Percentiles rank a stretch among this genome's conserved stretches.
Conservation (phyloP, 2,329 filamentous ascomycete genomes). For the Myriosclerotinia scirpicola region DNA sequence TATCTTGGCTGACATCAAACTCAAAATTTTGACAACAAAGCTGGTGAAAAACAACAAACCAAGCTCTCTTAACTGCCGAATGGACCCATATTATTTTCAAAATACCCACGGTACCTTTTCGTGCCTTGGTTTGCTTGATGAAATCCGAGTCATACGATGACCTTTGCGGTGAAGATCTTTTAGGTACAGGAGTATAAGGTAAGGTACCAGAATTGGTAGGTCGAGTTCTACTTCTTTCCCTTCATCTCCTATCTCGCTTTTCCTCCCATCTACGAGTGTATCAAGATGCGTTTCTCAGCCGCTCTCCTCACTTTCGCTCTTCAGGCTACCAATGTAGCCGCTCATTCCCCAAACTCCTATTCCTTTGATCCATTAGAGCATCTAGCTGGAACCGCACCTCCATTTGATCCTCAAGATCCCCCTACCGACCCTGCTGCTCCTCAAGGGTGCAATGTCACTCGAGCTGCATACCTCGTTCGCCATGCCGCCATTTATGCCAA, state of each 20-base stretch:
- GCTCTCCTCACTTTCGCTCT: conserved; percentile 18
- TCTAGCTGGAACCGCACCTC: conserved; percentile 51
- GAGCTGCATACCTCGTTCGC: conserved; percentile 50
- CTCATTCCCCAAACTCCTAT: conserved; percentile 37
- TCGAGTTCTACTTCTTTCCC: not conserved
- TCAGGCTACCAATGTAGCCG: conserved; percentile 20
- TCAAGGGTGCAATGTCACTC: conserved; percentile 52
- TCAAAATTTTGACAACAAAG: not conserved
- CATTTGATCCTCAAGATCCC: conserved; percentile 50
- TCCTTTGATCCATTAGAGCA: conserved; percentile 50
- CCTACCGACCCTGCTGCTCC: conserved; percentile 48
- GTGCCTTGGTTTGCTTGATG: conserved; percentile 19
- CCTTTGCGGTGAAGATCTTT: conserved; percentile 3
- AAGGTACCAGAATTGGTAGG: conserved; percentile 11
- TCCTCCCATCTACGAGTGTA: not conserved
- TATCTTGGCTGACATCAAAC: conserved; percentile 22
- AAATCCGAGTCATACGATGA: conserved; percentile 1
- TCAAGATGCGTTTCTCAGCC: conserved; percentile 18
- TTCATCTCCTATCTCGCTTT: not conserved
- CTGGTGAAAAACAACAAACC: not conserved
- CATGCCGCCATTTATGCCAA: conserved; percentile 54
- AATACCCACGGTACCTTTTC: not conserved
- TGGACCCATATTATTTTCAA: not conserved
- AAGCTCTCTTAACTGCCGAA: not conserved
- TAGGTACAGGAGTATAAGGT: conserved; percentile 17